phyloP scores from a whole-genome alignment of 331 rosid genomes.

The Arachis monticola region DNA sequence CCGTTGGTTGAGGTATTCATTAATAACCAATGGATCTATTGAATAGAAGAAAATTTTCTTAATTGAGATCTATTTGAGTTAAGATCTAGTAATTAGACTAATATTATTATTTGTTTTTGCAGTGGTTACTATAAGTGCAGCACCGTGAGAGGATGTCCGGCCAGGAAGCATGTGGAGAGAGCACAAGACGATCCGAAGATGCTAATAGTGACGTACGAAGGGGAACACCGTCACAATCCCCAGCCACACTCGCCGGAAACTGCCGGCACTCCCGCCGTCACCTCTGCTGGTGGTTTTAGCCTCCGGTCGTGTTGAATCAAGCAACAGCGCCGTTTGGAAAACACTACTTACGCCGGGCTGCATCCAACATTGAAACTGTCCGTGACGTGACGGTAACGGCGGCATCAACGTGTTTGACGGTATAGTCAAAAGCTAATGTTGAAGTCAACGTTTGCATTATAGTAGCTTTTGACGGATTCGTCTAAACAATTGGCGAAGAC shows the following conservation, averaged over 20 bases:
- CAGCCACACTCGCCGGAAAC: slow-evolving; percentile 15
- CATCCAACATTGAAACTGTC: background rate
- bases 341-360: background rate
- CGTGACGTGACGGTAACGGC: slow-evolving; percentile 29
- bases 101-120: background rate
- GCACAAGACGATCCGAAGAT: slow-evolving; percentile 67
- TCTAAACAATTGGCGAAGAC: slow-evolving; percentile 13
- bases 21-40: too few relatives aligned
- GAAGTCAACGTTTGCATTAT: slow-evolving; percentile 37
- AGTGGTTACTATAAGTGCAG: slow-evolving; percentile 84
- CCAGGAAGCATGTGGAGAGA: slow-evolving; percentile 83
- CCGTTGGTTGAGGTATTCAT: too few relatives aligned
- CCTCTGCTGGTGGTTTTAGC: slow-evolving; percentile 5
- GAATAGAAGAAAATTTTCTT: background rate
- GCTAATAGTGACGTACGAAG: slow-evolving; percentile 72
- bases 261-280: background rate
- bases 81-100: background rate
- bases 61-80: background rate
- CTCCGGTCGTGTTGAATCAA: background rate
- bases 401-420: background rate
- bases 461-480: slow-evolving; percentile 35
- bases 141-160: slow-evolving; percentile 75
- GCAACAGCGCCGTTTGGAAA: background rate
- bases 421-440: background rate
- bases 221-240: slow-evolving; percentile 66